Evolutionary conservation across 202 grass and related monocot species (phyloP), one percentile per base, ranked within the genome.

Genomic region (Musa balbisiana): DNA sequence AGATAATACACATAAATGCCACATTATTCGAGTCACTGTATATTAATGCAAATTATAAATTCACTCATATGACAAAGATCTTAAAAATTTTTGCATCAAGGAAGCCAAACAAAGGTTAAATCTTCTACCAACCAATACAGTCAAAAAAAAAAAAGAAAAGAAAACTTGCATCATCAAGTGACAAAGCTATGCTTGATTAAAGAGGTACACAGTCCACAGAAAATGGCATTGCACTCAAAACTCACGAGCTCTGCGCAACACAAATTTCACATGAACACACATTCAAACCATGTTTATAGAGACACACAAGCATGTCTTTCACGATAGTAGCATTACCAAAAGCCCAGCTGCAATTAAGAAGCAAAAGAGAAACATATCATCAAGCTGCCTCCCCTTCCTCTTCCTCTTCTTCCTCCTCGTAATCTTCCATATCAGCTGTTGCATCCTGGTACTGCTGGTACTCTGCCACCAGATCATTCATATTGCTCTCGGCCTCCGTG

Each of bases 371-470:
- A 27, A 1, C 10, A 27, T 23, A 14, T 65, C 21, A 43, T 43
- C 63, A 65, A 26, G 63, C 9, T 22, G 10, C 63, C 23, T 65
- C 63, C 22, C 3, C 11, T 26, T 8, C 23, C 10, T 65, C 63
- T 27, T 65, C 63, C 8, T 65, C 63, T 23, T 65, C 63, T 23
- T 65, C 63, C 21, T 60, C 62, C 62, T 64, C 56, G 10, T 65
- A 65, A 27, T 65, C 63, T 24, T 65, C 63, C 63, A 65, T 14
- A 1, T 65, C 63, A 65, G 63, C 63, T 14, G 63, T 65, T 65
- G 63, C 63, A 25, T 79, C 77, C 66, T 79, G 77, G 53, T 79
- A 79, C 66, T 79, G 77, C 51, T 79, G 77, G 66, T 79, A 79
- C 66, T 79, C 77, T 10, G 77, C 68, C 10, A 79, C 77, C 26